A percentile compares a stretch with the other conserved stretches of the same genome.
phyloP scores from a whole-genome alignment of 2,329 filamentous ascomycete genomes.

The Talaromyces sp. region DNA sequence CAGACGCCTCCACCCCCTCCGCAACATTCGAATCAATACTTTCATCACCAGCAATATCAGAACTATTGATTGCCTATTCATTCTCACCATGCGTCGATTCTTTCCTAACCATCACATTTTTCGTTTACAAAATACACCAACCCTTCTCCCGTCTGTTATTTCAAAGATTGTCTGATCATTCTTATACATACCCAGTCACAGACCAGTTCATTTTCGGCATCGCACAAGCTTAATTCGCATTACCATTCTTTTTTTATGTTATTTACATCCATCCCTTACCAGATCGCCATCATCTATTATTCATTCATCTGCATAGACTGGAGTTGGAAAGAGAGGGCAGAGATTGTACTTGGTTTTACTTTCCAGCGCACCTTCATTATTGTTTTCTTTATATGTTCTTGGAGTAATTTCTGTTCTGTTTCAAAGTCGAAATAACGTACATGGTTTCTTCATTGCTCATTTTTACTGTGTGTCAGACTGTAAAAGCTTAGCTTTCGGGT shows the following conservation, averaged over 20 bases:
- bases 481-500: background rate
- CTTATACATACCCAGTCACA: background rate
- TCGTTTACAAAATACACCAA: background rate
- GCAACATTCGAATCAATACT: conserved; percentile 32
- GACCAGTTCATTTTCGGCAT: background rate
- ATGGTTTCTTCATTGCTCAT: background rate
- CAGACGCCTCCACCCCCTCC: conserved; percentile 28
- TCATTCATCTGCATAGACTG: conserved; percentile 8
- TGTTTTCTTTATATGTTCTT: background rate
- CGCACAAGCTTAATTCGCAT: conserved; percentile 1
- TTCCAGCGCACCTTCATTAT: background rate
- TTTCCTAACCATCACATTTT: background rate
- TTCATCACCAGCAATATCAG: conserved; percentile 18
- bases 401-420: background rate
- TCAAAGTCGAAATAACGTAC: background rate
- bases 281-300: background rate
- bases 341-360: background rate
- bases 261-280: background rate
- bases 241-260: background rate
- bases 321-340: conserved; percentile 4
- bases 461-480: background rate
- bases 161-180: background rate
- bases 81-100: background rate
- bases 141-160: background rate
- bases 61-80: background rate